Evolutionary conservation across 352 stramenopile species (phyloP), one percentile per base, ranked within the genome.

Genomic region (Phytophthora niederhauseri): DNA sequence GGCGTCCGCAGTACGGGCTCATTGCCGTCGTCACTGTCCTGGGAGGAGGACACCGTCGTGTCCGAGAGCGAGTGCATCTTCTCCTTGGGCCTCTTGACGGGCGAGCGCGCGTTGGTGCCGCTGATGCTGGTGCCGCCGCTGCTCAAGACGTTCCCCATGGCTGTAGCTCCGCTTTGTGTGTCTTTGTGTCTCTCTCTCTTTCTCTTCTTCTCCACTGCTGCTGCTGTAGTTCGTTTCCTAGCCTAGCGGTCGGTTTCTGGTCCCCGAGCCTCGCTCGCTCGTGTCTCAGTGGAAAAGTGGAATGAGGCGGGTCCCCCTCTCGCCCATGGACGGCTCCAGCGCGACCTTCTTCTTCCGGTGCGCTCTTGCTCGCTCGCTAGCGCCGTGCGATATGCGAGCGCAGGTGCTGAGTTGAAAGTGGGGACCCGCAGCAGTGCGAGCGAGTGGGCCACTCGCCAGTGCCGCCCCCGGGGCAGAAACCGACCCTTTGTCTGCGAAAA

Each of bases 51-150:
- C 9, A 81, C 61, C 3, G 81, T 87, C 55, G 78, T 83, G 36
- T 87, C 77, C 1, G 83, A 91, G n/a, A 89, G 66, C 64, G 79
- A 79, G 63, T 89, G 76, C 48, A 62, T 61, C 54, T 86, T 87
- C 38, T 73, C 58, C 48, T 57, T 54, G 30, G 7, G 43, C 17
- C 41, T 54, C 49, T 50, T 36, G 26, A 31, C 17, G 12, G 46
- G 24, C 34, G 60, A 26, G 12, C 14, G 34, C 57, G 17, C 2
- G 28, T 43, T 26, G 31, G 22, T 15, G 24, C 49, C 46, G 19
- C 34, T 48, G 41, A 20, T n/a, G 48, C 24, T 62, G 22, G 19
- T 50, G 59, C 31, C 63, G 52, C 31, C 9, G 34, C 43, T 57
- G 56, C 70, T 77, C 6, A 64, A 57, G 66, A 70, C 50, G 60